Evolutionary conservation across 805 yeast genomes (phyloP), one percentile per base, ranked within the genome.

Genomic region (Saturnispora sanitii): DNA sequence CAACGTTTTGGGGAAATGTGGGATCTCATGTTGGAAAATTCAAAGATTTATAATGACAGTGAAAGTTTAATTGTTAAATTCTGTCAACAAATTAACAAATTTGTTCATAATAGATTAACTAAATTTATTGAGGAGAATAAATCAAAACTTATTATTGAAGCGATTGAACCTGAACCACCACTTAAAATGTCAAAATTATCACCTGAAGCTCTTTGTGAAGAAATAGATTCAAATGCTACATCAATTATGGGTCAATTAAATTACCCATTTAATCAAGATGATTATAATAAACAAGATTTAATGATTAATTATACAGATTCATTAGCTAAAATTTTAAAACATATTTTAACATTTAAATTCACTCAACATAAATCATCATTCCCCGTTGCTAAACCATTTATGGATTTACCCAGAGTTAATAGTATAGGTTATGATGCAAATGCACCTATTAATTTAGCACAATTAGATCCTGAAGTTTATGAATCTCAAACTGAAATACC

Each of bases 391-490:
- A 61, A 69, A 48, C 73, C 75, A 57, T 86, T 87, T 60, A 57
- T 77, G 46, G 77, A 75, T 49, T 66, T 86, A 29, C 96, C 95
- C 6, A 71, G 82, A 49, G 33, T 35, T n/a, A 15, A 13, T 3
- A 11, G 16, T 3, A 6, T 21, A 6, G 35, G 25, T 5, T 30
- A 22, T 15, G 40, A 37, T 13, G 22, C 21, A 7, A 28, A 28
- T 29, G 37, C 42, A 4, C 42, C 42, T 19, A 33, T 39, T 22
- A 33, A 34, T n/a, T 18, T 39, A 17, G 42, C 42, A 11, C 77
- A 79, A 54, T 60, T 73, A 35, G 85, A 82, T 53, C 87, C 95
- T 0, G 41, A 44, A 26, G 94, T 85, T 55, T 87, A 86, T 57
- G 84, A 79, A 55, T 70, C 73, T 43, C 64, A 76, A 41, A 78